Percentiles rank a stretch among this genome's conserved stretches.
Conservation (phyloP, 805 yeast species). For the Kregervanrija delftensis region DNA sequence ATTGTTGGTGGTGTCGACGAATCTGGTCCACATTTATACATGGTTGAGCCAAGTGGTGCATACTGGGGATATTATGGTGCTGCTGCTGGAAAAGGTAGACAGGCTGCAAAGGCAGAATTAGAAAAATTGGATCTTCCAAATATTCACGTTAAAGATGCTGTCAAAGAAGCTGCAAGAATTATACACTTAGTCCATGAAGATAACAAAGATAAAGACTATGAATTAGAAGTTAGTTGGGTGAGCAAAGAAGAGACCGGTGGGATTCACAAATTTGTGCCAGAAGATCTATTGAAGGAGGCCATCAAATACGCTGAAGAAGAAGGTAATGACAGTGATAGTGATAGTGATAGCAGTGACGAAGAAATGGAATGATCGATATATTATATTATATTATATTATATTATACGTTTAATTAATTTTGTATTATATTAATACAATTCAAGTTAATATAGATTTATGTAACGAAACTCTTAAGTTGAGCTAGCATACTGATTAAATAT, state of each 20-base stretch:
- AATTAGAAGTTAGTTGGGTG: constrained; percentile 89
- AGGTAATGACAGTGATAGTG: constrained; percentile 55
- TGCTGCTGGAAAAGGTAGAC: constrained; percentile 98
- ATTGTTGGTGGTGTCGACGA: constrained; percentile 92
- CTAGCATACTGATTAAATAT: not conserved
- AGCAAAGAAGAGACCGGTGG: constrained; percentile 72
- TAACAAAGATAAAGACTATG: constrained; percentile 94
- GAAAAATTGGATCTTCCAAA: constrained; percentile 78
- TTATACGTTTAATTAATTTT: not conserved
- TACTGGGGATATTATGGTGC: constrained; percentile 98
- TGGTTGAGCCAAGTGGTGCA: constrained; percentile 96
- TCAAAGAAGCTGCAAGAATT: constrained; percentile 89
- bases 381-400: not conserved
- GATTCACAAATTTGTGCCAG: constrained; percentile 72
- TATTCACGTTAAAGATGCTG: constrained; percentile 72
- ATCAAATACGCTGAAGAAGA: constrained; percentile 77
- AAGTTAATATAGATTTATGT: not conserved
- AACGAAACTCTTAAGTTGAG: not conserved
- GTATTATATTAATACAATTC: not conserved
- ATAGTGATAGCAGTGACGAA: constrained; percentile 25
- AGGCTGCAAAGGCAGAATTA: constrained; percentile 92
- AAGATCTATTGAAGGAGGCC: constrained; percentile 75
- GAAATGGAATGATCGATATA: constrained; percentile 27
- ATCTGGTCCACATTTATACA: constrained; percentile 79
- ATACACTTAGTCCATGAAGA: constrained; percentile 95